phyloP scores from a whole-genome alignment of 306 rosid species.

The Gynostemma pentaphyllum region DNA sequence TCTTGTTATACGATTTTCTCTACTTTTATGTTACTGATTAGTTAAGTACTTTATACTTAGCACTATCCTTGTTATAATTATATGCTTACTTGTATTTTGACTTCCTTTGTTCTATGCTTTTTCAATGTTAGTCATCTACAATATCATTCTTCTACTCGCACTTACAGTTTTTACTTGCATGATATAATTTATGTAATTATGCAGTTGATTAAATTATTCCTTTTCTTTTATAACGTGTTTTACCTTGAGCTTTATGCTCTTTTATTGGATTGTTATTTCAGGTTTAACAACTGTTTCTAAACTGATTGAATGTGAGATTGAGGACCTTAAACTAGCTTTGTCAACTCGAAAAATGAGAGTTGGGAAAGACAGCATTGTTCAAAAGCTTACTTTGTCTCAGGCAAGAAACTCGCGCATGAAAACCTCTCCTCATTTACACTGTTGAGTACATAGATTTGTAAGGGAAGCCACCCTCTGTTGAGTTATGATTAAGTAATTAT shows the following conservation, averaged over 20 bases:
- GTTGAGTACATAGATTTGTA: not conserved
- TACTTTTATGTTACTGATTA: too few species aligned
- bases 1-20: too few species aligned
- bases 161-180: not conserved
- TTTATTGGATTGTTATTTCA: slow-evolving; percentile 17
- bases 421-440: not conserved
- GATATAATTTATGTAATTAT: not conserved
- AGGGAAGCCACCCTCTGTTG: not conserved
- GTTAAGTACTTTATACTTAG: too few species aligned
- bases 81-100: too few species aligned
- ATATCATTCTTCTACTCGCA: not conserved
- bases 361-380: slow-evolving; percentile 80
- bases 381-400: slow-evolving; percentile 77
- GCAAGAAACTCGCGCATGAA: slow-evolving; percentile 32
- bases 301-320: slow-evolving; percentile 67
- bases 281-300: slow-evolving; percentile 57
- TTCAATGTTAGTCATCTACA: not conserved
- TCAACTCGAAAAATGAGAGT: slow-evolving; percentile 89
- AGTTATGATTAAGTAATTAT: not conserved
- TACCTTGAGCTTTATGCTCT: not conserved
- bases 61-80: too few species aligned
- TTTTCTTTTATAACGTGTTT: not conserved
- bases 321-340: slow-evolving; percentile 68
- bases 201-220: not conserved
- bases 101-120: not conserved